Evolutionary conservation across 352 stramenopile genomes (phyloP), one percentile per base, ranked within the genome.

Genomic region (Hyaloperonospora brassicae): DNA sequence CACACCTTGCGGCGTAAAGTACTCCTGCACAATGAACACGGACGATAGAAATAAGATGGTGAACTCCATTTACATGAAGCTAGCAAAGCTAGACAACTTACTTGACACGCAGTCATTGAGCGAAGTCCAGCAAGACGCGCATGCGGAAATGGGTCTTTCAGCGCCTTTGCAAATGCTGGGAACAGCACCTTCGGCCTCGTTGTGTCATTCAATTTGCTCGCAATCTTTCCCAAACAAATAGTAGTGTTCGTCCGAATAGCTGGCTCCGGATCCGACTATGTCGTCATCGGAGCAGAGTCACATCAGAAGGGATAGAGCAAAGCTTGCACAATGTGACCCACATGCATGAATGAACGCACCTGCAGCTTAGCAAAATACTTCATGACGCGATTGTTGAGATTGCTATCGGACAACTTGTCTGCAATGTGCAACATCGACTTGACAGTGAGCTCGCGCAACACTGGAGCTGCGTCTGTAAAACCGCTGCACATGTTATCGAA

Each of bases 231-330:
- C 14, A 97, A 52, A 63, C 90, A 97, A 47, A 97, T 96, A 11
- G 90, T 96, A 14, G 89, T 96, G 58, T 97, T 97, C 24, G 89
- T 97, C 43, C 87, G 84, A 53, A 97, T 97, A 7, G 87, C 87
- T 55, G 89, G 84, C 58, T 97, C 87, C 0, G 85, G 75, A 53
- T 97, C 89, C 11, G 77, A 79, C 79, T 93, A 47, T 14, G 59
- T 51, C 31, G 34, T 21, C 31, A 47, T 25, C 49, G 2, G 3
- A 41, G 42, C 13, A 47, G 5, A 35, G 9, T 41, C 12, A 55
- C 24, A 9, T 27, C 25, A 13, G 24, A 4, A 48, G 13, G 23
- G 22, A 11, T 49, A 50, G 23, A 24, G n/a, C 6, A 5, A 12
- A 24, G 5, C 43, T 12, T 25, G n/a, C 22, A n/a, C 12, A 50